Evolutionary conservation across 164 flowering plant species (phyloP), one percentile per base, ranked within the genome.

Genomic region (Nymphaea thermarum): DNA sequence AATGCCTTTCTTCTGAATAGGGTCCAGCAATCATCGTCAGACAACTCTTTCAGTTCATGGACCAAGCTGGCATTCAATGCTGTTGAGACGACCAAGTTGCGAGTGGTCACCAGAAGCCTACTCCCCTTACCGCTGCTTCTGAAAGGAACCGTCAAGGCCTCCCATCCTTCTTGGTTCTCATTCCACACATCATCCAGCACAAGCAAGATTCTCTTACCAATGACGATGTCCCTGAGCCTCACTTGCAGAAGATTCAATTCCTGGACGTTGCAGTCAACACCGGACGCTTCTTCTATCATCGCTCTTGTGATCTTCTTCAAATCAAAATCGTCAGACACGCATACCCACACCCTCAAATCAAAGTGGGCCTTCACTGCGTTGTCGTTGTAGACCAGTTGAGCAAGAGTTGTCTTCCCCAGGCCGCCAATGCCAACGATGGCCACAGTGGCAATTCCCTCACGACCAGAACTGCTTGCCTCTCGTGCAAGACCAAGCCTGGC

Each of bases 101-200:
- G 53, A 4, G 76, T 69, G 43, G 78, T 76, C 10, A 70, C 60
- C 3, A 76, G 3, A 36, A 71, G 43, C 64, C 55, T 71, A 63
- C 74, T 71, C 10, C 74, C 74, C 25, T 14, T 67, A 14, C 53
- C 66, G 2, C 66, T 66, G 41, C 44, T 43, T 10, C 36, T 47
- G 5, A 71, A 44, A 2, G 44, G 25, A 12, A 15, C 18, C 6
- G 16, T 11, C 53, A 71, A 43, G 4, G 14, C 12, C 16, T 42
- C 70, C 70, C 70, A 71, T 6, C 51, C 43, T 4, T 42, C 51
- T n/a, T 7, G 41, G 18, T 63, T 51, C 17, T 67, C 70, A 55
- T 71, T 62, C 74, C 74, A 67, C 1, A 71, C 67, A 71, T 71
- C 70, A 63, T 71, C 74, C 25, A 72, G 18, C n/a, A 72, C 75